phyloP scores from a whole-genome alignment of 2,329 filamentous ascomycete species.

The Aulographum hederae region DNA sequence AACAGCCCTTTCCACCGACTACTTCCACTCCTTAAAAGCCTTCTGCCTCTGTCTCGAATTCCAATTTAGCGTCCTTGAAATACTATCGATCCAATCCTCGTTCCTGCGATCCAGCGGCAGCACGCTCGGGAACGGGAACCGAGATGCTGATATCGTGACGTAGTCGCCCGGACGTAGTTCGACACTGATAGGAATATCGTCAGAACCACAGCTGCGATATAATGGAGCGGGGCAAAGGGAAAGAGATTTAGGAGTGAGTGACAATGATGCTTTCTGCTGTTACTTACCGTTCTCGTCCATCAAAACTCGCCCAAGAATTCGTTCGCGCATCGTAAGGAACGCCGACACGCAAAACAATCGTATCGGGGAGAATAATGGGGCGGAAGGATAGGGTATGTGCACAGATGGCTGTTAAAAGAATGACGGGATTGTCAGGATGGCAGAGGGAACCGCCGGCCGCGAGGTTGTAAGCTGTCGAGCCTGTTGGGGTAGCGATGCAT shows the following conservation, averaged over 20 bases:
- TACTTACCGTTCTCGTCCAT: constrained; percentile 72
- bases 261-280: too few species aligned
- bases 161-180: constrained; percentile 66
- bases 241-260: too few species aligned
- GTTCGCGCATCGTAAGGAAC: constrained; percentile 89
- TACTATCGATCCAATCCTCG: constrained; percentile 71
- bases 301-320: constrained; percentile 92
- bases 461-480: constrained; percentile 78
- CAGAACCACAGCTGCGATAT: neutral
- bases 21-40: constrained; percentile 1
- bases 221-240: too few species aligned
- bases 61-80: constrained; percentile 63
- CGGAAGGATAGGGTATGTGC: constrained; percentile 93
- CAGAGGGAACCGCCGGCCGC: constrained; percentile 91
- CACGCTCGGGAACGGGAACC: constrained; percentile 66
- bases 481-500: constrained; percentile 94
- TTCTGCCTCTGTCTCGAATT: constrained; percentile 36
- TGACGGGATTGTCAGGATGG: constrained; percentile 90
- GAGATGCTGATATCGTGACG: constrained; percentile 63
- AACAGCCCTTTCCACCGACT: too few species aligned
- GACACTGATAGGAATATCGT: constrained; percentile 17
- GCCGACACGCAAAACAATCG: constrained; percentile 78
- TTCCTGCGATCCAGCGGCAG: constrained; percentile 48
- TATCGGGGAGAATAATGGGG: constrained; percentile 93
- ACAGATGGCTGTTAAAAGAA: constrained; percentile 91